A percentile compares a stretch with the other conserved stretches of the same genome.
Conservation (phyloP, 1,284 basidiomycete genomes). For the Malassezia slooffiae region DNA sequence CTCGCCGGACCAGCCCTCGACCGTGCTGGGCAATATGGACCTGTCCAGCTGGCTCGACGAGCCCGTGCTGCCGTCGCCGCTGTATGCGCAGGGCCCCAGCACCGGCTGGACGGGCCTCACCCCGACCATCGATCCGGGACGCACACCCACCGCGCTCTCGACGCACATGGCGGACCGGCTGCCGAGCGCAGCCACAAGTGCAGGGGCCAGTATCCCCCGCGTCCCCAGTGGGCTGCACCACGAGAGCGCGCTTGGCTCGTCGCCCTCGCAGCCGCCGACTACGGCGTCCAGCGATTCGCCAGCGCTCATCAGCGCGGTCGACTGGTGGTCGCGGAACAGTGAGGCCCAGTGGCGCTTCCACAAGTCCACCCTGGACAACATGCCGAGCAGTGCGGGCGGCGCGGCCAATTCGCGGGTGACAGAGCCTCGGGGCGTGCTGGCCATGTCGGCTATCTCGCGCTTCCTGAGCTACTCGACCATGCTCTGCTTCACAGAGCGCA, state of each 20-base stretch:
- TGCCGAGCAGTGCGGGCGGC: too few species aligned
- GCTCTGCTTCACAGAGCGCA: slow-evolving; percentile 6
- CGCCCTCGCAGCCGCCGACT: too few species aligned
- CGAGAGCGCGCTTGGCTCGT: too few species aligned
- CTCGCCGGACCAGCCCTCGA: slow-evolving; percentile 4
- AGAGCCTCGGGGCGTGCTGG: not conserved
- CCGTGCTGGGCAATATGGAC: slow-evolving; percentile 14
- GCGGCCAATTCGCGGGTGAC: not conserved
- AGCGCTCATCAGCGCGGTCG: slow-evolving; percentile 5
- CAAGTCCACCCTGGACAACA: slow-evolving; percentile 1
- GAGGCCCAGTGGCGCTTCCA: slow-evolving; percentile 10
- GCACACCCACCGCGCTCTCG: slow-evolving; percentile 7
- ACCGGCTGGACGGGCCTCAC: slow-evolving; percentile 12
- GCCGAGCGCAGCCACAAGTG: too few species aligned
- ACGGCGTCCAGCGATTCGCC: too few species aligned
- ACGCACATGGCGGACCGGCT: not conserved
- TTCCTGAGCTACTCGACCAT: slow-evolving; percentile 11
- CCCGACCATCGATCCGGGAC: slow-evolving; percentile 2
- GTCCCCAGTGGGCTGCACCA: too few species aligned
- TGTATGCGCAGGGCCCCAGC: slow-evolving; percentile 38
- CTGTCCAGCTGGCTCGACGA: slow-evolving; percentile 43
- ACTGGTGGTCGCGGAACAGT: slow-evolving; percentile 3
- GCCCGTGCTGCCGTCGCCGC: slow-evolving; percentile 39
- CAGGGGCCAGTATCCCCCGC: too few species aligned
- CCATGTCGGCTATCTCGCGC: slow-evolving; percentile 3